phyloP scores from a whole-genome alignment of 2,329 filamentous ascomycete genomes.

The Colletotrichum sp. region DNA sequence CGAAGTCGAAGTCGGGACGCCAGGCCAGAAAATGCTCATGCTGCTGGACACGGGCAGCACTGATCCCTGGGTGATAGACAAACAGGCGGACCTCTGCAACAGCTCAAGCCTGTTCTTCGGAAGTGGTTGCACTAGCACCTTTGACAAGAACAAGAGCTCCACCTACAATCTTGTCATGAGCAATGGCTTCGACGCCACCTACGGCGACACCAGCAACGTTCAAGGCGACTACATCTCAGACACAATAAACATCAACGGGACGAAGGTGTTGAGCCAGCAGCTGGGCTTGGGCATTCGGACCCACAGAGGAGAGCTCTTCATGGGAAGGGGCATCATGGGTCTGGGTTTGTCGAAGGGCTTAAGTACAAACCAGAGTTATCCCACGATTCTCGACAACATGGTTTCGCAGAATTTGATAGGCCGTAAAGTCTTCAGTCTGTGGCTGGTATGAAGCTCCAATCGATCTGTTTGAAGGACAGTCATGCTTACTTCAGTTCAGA shows the following conservation, averaged over 20 bases:
- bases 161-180: conserved; percentile 50
- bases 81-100: conserved; percentile 14
- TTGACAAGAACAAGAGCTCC: conserved; percentile 49
- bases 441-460: conserved; percentile 45
- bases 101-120: background rate
- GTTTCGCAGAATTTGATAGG: conserved; percentile 66
- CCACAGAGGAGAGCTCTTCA: too few relatives aligned
- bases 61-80: conserved; percentile 63
- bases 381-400: conserved; percentile 70
- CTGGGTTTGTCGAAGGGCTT: conserved; percentile 61
- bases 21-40: conserved; percentile 59
- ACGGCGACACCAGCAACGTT: conserved; percentile 63
- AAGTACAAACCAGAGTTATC: conserved; percentile 47
- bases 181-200: conserved; percentile 62
- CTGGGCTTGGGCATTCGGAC: conserved; percentile 55
- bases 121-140: conserved; percentile 28
- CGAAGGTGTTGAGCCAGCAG: conserved; percentile 54
- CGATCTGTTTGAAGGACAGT: background rate
- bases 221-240: conserved; percentile 64
- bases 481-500: conserved; percentile 39
- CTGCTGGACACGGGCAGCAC: conserved; percentile 74
- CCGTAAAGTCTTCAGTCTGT: conserved; percentile 72
- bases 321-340: conserved; percentile 41
- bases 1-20: conserved; percentile 68
- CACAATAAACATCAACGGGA: conserved; percentile 54